These are phyloP conservation scores for Nicotiana benthamiana DNA, from an alignment of 257 asterid genomes.

Conservation along the genomic window DNA sequence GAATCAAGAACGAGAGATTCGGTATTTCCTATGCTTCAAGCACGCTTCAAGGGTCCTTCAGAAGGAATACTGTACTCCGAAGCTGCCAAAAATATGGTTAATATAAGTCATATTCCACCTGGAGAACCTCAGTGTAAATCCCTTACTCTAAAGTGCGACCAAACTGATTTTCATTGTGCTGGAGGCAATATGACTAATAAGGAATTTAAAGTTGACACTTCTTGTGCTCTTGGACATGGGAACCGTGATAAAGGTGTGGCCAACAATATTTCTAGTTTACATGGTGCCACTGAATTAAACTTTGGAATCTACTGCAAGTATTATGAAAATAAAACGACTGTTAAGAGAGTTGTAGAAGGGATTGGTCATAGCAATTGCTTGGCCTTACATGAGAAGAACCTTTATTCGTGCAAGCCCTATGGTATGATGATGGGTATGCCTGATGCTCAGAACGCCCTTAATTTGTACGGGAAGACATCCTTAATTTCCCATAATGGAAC, in stretches of 20 bases:
- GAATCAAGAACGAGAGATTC: slow-evolving; percentile 15
- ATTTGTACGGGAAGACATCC: slow-evolving; percentile 21
- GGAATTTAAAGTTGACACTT: slow-evolving; percentile 10
- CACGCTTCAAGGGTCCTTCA: slow-evolving; percentile 16
- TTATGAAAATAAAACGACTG: slow-evolving; percentile 21
- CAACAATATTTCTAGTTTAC: slow-evolving; percentile 14
- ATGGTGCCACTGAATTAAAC: slow-evolving; percentile 20
- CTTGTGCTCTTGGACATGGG: slow-evolving; percentile 15
- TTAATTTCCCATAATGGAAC: slow-evolving; percentile 19
- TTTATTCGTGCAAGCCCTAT: slow-evolving; percentile 15
- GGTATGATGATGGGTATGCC: slow-evolving; percentile 18
- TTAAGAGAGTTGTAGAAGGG: slow-evolving; percentile 21
- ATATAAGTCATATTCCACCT: slow-evolving; percentile 15
- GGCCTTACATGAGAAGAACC: slow-evolving; percentile 22
- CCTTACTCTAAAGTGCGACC: slow-evolving; percentile 19
- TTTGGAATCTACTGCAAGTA: slow-evolving; percentile 15
- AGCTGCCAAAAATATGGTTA: slow-evolving; percentile 13
- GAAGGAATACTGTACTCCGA: slow-evolving; percentile 15
- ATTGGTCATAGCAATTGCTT: slow-evolving; percentile 16
- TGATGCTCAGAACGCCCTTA: slow-evolving; percentile 20
- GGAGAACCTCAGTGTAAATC: slow-evolving; percentile 15
- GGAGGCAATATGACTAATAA: slow-evolving; percentile 14
- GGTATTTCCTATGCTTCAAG: slow-evolving; percentile 15
- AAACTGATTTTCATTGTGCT: slow-evolving; percentile 20
- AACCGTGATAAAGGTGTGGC: slow-evolving; percentile 18